A percentile compares a stretch with the other conserved stretches of the same genome.
Evolutionary conservation across 352 stramenopile genomes (phyloP).

Genomic region (Blastocystis sp.): DNA sequence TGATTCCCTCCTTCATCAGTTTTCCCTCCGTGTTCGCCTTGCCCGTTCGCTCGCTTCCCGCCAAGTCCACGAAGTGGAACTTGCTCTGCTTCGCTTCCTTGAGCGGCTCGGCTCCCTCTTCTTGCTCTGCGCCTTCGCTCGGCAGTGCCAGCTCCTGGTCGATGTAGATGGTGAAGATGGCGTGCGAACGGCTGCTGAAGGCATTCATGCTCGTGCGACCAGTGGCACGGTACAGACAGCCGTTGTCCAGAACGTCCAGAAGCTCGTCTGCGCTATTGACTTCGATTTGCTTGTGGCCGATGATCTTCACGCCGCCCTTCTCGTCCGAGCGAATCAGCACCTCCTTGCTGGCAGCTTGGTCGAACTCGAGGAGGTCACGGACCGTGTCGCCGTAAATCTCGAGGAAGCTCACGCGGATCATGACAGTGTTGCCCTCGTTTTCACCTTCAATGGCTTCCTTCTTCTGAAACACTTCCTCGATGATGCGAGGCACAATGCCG

Average conservation of each 20-base stretch:
- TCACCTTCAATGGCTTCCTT: conserved; percentile 69
- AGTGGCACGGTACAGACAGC: conserved; percentile 78
- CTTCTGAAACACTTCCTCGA: conserved; percentile 75
- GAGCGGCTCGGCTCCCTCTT: conserved; percentile 64
- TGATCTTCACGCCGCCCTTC: conserved; percentile 78
- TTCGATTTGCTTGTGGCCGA: conserved; percentile 79
- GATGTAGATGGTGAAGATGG: conserved; percentile 83
- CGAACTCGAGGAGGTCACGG: conserved; percentile 85
- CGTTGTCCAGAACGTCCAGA: conserved; percentile 79
- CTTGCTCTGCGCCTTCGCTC: not conserved
- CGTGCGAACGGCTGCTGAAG: conserved; percentile 82
- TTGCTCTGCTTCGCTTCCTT: conserved; percentile 78
- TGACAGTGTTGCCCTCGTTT: conserved; percentile 76
- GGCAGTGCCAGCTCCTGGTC: conserved; percentile 74
- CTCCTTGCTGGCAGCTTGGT: conserved; percentile 79
- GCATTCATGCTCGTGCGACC: conserved; percentile 85
- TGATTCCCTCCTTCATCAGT: conserved; percentile 87
- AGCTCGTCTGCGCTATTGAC: conserved; percentile 80
- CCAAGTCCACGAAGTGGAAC: conserved; percentile 90
- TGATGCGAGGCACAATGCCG: conserved; percentile 82
- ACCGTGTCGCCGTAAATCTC: conserved; percentile 98
- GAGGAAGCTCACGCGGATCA: conserved; percentile 88
- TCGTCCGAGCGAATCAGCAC: conserved; percentile 84
- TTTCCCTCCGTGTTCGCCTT: conserved; percentile 82
- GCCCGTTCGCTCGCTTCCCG: conserved; percentile 87